These are phyloP conservation scores for Solanum tarijense DNA, from an alignment of 257 asterid genomes.

Conservation along the genomic window DNA sequence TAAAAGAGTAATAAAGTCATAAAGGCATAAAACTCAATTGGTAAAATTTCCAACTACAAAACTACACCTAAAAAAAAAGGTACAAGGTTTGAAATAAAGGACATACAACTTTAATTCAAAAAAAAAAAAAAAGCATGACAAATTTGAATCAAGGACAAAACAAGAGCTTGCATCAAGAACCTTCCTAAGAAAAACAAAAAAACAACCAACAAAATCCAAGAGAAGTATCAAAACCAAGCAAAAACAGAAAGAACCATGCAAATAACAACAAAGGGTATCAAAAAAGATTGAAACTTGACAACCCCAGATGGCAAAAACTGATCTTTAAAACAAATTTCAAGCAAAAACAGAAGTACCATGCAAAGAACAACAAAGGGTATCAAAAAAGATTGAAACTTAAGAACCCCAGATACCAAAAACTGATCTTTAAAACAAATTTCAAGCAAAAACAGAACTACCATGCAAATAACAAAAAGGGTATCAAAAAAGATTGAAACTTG, in stretches of 20 bases:
- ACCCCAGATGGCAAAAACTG: constrained; percentile 13
- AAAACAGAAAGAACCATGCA: not conserved
- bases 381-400: not conserved
- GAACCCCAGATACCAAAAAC: constrained; percentile 11
- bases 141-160: not conserved
- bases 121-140: not conserved
- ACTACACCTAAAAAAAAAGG: constrained; percentile 1
- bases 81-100: constrained; percentile 8
- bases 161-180: not conserved
- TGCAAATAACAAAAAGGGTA: not conserved
- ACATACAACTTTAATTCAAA: not conserved
- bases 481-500: not conserved
- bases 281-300: not conserved
- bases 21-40: not conserved
- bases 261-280: not conserved
- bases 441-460: not conserved
- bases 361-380: not conserved
- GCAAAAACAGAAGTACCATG: not conserved
- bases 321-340: constrained; percentile 9
- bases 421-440: constrained; percentile 6
- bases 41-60: not conserved
- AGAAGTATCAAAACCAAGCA: not conserved
- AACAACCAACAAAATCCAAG: not conserved
- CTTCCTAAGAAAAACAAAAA: not conserved
- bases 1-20: constrained; percentile 1